Evolutionary conservation across 169 alveolate species (phyloP).

Genomic region (Plasmodium gonderi): DNA sequence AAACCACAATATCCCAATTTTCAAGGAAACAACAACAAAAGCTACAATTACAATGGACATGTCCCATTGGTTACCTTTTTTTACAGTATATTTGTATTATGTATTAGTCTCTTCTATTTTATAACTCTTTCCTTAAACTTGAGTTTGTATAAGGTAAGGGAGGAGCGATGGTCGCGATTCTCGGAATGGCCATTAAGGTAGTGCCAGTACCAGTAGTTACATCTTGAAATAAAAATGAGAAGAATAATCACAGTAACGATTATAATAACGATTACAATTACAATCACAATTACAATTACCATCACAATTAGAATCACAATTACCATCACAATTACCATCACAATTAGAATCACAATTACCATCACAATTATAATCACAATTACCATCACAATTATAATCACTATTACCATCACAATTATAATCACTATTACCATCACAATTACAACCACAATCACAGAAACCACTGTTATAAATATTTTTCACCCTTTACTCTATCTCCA

Average conservation of each 20-base stretch:
- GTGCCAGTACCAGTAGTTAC: neutral
- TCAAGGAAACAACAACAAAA: neutral
- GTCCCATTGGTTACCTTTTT: constrained; percentile 38
- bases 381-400: too few species aligned
- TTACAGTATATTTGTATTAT: constrained; percentile 15
- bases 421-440: too few species aligned
- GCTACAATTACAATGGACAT: constrained; percentile 3
- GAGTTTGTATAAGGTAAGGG: constrained; percentile 42
- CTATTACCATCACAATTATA: too few species aligned
- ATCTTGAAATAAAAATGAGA: neutral
- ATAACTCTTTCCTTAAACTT: constrained; percentile 23
- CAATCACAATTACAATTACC: too few species aligned
- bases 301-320: too few species aligned
- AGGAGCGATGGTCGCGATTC: too few species aligned
- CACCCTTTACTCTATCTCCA: neutral
- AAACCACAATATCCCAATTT: constrained; percentile 36
- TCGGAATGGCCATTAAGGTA: neutral
- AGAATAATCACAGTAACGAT: too few species aligned
- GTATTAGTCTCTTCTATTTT: constrained; percentile 47
- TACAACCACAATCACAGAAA: neutral
- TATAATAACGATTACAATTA: too few species aligned
- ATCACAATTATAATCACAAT: too few species aligned
- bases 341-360: too few species aligned
- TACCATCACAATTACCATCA: too few species aligned
- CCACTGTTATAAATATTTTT: neutral